Percentiles rank a stretch among this genome's conserved stretches.
phyloP scores from a whole-genome alignment of 1,284 basidiomycete species.

The Apiotrichum brassicae region DNA sequence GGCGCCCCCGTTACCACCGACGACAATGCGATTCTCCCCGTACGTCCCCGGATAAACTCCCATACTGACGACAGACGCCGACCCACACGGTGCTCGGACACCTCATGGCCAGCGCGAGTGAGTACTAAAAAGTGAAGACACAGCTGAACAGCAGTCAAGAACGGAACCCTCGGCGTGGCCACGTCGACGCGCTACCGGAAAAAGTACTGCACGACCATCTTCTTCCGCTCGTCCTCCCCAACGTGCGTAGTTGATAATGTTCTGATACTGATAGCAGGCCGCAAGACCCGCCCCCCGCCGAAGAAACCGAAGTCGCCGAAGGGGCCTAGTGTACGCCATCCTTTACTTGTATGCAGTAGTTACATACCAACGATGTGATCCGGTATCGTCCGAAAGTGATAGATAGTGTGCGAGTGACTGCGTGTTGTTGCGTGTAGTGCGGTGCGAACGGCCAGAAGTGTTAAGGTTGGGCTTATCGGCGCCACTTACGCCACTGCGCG shows the following conservation, averaged over 20 bases:
- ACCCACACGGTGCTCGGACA: conserved; percentile 94
- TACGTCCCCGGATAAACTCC: neutral
- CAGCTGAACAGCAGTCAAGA: conserved; percentile 75
- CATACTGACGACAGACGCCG: conserved; percentile 54
- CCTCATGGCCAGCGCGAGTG: conserved; percentile 60
- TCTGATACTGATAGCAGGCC: neutral
- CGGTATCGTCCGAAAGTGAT: too few relatives aligned
- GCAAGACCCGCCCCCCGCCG: neutral
- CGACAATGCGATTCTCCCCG: conserved; percentile 82
- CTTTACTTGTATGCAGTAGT: too few relatives aligned
- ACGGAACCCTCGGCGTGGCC: conserved; percentile 88
- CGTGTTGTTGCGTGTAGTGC: too few relatives aligned
- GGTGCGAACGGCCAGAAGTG: too few relatives aligned
- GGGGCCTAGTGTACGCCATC: neutral
- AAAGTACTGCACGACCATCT: conserved; percentile 72
- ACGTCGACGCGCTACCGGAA: conserved; percentile 88
- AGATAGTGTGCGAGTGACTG: too few relatives aligned
- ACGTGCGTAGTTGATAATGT: neutral
- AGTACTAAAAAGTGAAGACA: neutral
- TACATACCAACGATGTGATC: too few relatives aligned
- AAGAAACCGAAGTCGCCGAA: neutral
- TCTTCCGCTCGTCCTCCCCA: conserved; percentile 44
- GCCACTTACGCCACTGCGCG: too few relatives aligned
- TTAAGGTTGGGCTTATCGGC: too few relatives aligned
- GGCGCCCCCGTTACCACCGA: conserved; percentile 52